Percentiles rank a stretch among this genome's conserved stretches.
These are phyloP conservation scores for Trametes villosa DNA, from an alignment of 768 basidiomycete species.

Conservation along the genomic window DNA sequence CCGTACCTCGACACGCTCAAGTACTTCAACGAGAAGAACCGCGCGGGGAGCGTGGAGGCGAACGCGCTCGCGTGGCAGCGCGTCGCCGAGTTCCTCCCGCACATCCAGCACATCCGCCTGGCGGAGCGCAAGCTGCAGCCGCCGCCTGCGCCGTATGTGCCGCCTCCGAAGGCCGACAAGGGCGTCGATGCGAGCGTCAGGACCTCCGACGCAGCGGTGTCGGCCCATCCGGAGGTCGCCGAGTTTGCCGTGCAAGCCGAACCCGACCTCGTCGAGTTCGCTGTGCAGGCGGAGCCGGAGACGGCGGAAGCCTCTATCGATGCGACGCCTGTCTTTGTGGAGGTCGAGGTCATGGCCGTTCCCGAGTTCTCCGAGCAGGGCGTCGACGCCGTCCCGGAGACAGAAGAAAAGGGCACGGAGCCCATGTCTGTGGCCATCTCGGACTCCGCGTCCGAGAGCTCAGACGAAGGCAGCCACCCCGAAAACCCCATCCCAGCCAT, in stretches of 20 bases:
- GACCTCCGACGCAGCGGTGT: conserved; percentile 45
- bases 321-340: conserved; percentile 52
- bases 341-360: conserved; percentile 51
- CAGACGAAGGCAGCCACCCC: conserved; percentile 14
- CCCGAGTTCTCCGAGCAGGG: conserved; percentile 39
- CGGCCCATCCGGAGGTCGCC: conserved; percentile 42
- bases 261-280: conserved; percentile 42
- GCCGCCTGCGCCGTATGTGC: conserved; percentile 32
- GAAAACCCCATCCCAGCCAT: conserved; percentile 5
- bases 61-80: conserved; percentile 73
- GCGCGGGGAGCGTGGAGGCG: conserved; percentile 68
- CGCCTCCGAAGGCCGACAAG: conserved; percentile 42
- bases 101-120: conserved; percentile 67
- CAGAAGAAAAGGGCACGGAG: conserved; percentile 30
- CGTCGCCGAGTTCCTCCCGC: conserved; percentile 70
- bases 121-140: conserved; percentile 55
- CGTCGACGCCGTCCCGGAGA: conserved; percentile 32
- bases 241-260: conserved; percentile 44
- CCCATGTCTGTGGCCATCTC: conserved; percentile 8
- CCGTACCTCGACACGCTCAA: conserved; percentile 70
- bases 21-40: conserved; percentile 80
- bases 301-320: conserved; percentile 50
- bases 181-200: conserved; percentile 57
- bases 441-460: conserved; percentile 14
- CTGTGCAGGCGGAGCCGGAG: conserved; percentile 46